Evolutionary conservation across 140 eudicot genomes (phyloP), one percentile per base, ranked within the genome.

Genomic region (Ambrosia hybrid): DNA sequence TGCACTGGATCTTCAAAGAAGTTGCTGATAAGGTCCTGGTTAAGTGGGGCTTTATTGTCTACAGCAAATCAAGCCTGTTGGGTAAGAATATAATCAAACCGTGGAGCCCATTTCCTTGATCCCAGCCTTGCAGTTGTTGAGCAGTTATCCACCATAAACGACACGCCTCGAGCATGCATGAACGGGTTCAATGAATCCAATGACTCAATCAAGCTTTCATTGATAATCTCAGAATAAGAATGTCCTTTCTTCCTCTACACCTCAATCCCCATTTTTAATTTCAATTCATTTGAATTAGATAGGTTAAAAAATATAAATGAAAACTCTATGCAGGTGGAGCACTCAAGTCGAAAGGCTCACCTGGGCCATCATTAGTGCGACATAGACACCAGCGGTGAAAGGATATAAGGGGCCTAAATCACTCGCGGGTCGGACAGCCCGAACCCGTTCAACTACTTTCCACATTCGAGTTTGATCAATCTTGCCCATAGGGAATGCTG

Each of bases 401-500:
- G 99, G 99, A 75, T 93, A 77, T 7, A 93, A 80, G 33, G 97
- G 97, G 64, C 99, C 99, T 57, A 93, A 67, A 67, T 93, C 97
- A 81, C 97, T 96, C 0, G 87, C 88, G 4, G 94, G 94, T 1
- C 99, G 90, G 72, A 52, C 48, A 11, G 99, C 84, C 36, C 99
- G 86, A 9, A 93, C 99, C 4, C 78, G 74, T 49, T 93, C 99
- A 60, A 97, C 99, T 16, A 90, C 97, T 39, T 90, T 90, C 99
- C 99, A 93, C 99, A 93, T 93, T 49, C 99, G 77, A 17, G 99
- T 93, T 72, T 88, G 96, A 43, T 93, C 99, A 53, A 93, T 93
- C 63, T 93, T 93, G 37, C 99, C 99, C 99, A 93, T 93, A 9
- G 99, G 99, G 78, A 94, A 94, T n/a, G 99, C 96, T 9, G 99